phyloP scores from a whole-genome alignment of 441 rosid species.

The Erysimum cheiri region DNA sequence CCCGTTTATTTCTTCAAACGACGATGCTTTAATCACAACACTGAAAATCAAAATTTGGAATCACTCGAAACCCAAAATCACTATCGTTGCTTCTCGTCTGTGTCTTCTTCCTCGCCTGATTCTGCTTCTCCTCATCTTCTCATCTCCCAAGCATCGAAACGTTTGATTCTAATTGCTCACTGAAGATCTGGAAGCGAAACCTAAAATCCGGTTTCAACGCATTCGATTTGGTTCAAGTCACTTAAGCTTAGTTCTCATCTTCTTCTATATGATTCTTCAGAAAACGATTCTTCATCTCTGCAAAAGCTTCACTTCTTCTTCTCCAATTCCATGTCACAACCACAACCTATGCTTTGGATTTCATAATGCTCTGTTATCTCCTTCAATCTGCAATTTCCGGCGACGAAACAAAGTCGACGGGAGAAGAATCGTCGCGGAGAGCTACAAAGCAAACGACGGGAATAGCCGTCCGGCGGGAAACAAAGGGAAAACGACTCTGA shows the following conservation, averaged over 20 bases:
- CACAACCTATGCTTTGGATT: constrained; percentile 40
- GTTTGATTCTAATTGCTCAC: too few relatives aligned
- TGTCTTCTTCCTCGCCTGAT: too few relatives aligned
- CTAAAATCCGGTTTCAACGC: not conserved
- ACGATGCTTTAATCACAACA: too few relatives aligned
- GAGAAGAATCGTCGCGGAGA: constrained; percentile 41
- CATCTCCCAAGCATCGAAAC: too few relatives aligned
- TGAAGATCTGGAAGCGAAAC: too few relatives aligned
- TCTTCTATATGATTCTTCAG: constrained; percentile 12
- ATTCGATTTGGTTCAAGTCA: not conserved
- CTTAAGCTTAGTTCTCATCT: constrained; percentile 13
- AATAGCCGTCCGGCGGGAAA: constrained; percentile 42
- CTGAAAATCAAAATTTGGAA: too few relatives aligned
- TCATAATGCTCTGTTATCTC: constrained; percentile 27
- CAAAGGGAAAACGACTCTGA: constrained; percentile 34
- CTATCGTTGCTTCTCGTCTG: too few relatives aligned
- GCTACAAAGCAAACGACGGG: constrained; percentile 40
- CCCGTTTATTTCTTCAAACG: too few relatives aligned
- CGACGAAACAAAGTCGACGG: constrained; percentile 23
- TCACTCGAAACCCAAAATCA: too few relatives aligned
- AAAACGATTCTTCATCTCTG: constrained; percentile 47
- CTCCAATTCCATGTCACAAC: constrained; percentile 42
- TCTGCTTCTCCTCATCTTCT: too few relatives aligned
- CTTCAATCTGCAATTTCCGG: constrained; percentile 18
- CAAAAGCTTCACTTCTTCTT: constrained; percentile 40